Percentiles rank a stretch among this genome's conserved stretches.
Evolutionary conservation across 257 asterid genomes (phyloP).

Genomic region (Perilla frutescens): DNA sequence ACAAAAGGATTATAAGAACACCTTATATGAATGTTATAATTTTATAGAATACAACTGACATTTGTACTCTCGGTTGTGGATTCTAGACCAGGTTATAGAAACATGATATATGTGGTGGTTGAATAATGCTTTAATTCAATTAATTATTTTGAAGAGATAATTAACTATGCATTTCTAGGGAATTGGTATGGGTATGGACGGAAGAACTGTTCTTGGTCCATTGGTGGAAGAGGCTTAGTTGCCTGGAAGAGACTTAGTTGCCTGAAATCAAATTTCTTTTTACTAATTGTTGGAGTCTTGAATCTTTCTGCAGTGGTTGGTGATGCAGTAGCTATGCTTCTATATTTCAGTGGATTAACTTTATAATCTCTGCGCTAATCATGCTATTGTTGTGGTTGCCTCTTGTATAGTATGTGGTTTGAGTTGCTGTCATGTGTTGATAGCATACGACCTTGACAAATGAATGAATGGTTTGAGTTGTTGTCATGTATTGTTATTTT

Average conservation of each 20-base stretch:
- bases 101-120: neutral
- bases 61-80: neutral
- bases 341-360: too few relatives aligned
- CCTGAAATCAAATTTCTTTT: too few relatives aligned
- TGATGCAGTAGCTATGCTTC: too few relatives aligned
- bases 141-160: neutral
- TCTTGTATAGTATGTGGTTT: too few relatives aligned
- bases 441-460: too few relatives aligned
- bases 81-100: constrained; percentile 11
- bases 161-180: neutral
- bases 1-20: neutral
- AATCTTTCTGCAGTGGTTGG: too few relatives aligned
- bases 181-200: neutral
- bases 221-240: neutral
- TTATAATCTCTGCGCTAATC: too few relatives aligned
- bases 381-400: too few relatives aligned
- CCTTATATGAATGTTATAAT: neutral
- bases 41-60: neutral
- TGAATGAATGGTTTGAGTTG: too few relatives aligned
- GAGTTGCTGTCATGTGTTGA: too few relatives aligned
- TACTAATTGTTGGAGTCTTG: too few relatives aligned
- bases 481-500: too few relatives aligned
- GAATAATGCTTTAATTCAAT: neutral
- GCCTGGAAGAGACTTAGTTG: neutral
- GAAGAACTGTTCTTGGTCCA: neutral